Conservation (phyloP, 371 early-diverging fungal genomes). For the Syncephalastrum sp. region DNA sequence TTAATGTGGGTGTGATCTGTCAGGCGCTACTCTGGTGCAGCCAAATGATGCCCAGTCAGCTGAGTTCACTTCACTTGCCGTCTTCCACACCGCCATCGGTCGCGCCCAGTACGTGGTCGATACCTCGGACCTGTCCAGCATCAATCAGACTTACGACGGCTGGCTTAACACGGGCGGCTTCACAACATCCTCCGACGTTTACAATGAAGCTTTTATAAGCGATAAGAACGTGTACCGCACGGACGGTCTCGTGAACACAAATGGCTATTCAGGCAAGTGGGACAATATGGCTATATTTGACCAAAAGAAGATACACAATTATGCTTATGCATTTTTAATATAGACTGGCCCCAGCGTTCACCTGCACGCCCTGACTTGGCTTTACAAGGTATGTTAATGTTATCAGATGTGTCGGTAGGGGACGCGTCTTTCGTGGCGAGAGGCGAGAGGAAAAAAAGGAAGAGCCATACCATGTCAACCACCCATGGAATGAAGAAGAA, state of each 20-base stretch:
- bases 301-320: constrained; percentile 1
- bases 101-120: constrained; percentile 19
- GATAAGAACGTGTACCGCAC: constrained; percentile 20
- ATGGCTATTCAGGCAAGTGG: constrained; percentile 23
- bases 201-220: constrained; percentile 11
- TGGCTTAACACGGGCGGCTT: constrained; percentile 20
- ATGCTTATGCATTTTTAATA: background rate
- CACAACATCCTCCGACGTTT: constrained; percentile 5
- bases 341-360: constrained; percentile 38
- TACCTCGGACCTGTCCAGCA: constrained; percentile 14
- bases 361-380: constrained; percentile 41
- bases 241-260: constrained; percentile 21
- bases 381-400: constrained; percentile 17
- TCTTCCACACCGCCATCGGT: constrained; percentile 19
- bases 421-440: too few relatives aligned
- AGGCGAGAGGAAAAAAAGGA: too few relatives aligned
- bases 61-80: constrained; percentile 5
- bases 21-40: constrained; percentile 10
- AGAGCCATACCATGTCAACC: too few relatives aligned
- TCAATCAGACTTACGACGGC: constrained; percentile 16
- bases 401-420: too few relatives aligned
- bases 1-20: background rate
- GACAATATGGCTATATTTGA: background rate
- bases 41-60: constrained; percentile 15
- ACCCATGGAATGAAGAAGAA: too few relatives aligned